These are phyloP conservation scores for Penicillium waksmanii DNA, from an alignment of 495 filamentous ascomycete genomes.

Conservation along the genomic window DNA sequence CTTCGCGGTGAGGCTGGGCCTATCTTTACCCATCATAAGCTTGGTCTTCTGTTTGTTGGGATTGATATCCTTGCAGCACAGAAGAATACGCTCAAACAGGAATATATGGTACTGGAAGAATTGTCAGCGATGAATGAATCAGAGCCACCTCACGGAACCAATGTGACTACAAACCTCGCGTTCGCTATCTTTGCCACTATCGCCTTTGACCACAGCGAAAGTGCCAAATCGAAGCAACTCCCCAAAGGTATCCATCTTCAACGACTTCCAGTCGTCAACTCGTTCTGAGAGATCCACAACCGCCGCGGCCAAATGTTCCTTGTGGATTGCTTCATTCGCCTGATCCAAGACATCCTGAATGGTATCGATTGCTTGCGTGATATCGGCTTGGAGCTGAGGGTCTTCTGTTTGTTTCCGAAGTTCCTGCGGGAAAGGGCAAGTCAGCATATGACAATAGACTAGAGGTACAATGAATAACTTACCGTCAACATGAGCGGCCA, in stretches of 20 bases:
- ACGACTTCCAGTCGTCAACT: slow-evolving; percentile 98
- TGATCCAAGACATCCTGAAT: slow-evolving; percentile 76
- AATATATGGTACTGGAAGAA: slow-evolving; percentile 87
- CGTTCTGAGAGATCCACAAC: slow-evolving; percentile 76
- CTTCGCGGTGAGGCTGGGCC: slow-evolving; percentile 71
- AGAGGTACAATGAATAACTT: slow-evolving; percentile 28
- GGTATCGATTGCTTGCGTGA: slow-evolving; percentile 71
- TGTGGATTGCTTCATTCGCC: slow-evolving; percentile 88
- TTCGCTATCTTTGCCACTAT: slow-evolving; percentile 73
- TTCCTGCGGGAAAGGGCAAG: slow-evolving; percentile 57
- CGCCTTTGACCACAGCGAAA: slow-evolving; percentile 90
- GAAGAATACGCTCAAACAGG: slow-evolving; percentile 90
- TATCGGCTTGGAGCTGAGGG: slow-evolving; percentile 66
- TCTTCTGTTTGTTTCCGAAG: slow-evolving; percentile 81
- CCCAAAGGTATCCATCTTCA: slow-evolving; percentile 87
- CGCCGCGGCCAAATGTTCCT: slow-evolving; percentile 78
- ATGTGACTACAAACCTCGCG: slow-evolving; percentile 63
- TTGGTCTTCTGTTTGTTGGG: slow-evolving; percentile 83
- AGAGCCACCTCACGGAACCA: not conserved
- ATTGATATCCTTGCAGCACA: slow-evolving; percentile 96
- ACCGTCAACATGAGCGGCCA: slow-evolving; percentile 91
- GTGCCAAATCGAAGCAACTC: slow-evolving; percentile 88
- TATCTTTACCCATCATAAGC: slow-evolving; percentile 64
- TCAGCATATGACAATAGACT: not conserved
- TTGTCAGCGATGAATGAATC: slow-evolving; percentile 8